Base-by-base conservation (phyloP, 176 grass and related monocot genomes). In the Poa annua region DNA sequence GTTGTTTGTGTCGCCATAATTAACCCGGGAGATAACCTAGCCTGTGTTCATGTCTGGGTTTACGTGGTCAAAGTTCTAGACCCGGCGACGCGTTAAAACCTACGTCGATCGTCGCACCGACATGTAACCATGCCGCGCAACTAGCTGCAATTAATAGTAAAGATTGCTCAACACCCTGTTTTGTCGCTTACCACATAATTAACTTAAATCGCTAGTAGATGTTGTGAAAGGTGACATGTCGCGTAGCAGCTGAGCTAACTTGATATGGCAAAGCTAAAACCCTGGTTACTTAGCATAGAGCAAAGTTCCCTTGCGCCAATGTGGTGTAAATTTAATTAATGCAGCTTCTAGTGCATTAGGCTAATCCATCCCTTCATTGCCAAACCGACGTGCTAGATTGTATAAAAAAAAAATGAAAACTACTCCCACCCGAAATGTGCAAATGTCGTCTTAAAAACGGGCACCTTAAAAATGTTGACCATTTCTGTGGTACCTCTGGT, bases 11-110 rank as follows among this genome's bases (percentile, higher is more conserved):
- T 39, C 11, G 52, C 72, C 53, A 77, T 83, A 42, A 77, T 20
- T 71, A 69, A 20, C 10, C 11, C 20, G 19, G 39, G 21, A 48
- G 67, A 52, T 76, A 33, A 57, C 20, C 29, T 20, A 36, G 39
- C 61, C 53, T 69, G 11, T 1, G 34, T 19, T 25, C 52, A 6
- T 24, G 20, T 51, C 19, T 41, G 35, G 5, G 34, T 39, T 53
- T 69, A 25, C 52, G 8, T 53, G 32, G n/a, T 68, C 49, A 81
- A 69, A 53, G n/a, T 68, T 68, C 29, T 13, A 10, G 78, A 14
- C 16, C 26, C 47, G 19, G 20, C 32, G 11, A 51, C 34, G 67
- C 49, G 49, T 55, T 88, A 50, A 88, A 74, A 38, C 86, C 67
- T 29, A 66, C 47, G 67, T 56, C 17, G 38, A 8, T 39, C 25